These are phyloP conservation scores for Neostapfia colusana DNA, from an alignment of 176 grass and related monocot species.

Conservation along the genomic window DNA sequence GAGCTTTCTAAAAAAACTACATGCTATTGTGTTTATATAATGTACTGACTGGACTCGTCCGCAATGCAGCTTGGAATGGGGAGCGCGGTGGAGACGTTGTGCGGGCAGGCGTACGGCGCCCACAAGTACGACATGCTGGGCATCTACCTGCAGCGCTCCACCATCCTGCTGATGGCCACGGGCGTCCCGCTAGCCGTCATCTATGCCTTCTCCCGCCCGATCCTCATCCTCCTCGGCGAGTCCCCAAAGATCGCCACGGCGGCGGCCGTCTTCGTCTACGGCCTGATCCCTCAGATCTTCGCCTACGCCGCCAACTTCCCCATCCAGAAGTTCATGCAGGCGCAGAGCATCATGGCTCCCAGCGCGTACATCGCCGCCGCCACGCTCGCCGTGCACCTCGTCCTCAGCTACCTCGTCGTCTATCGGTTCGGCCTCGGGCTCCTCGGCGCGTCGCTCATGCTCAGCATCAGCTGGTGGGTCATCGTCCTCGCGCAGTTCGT, in stretches of 20 bases:
- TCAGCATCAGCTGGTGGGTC: conserved; percentile 70
- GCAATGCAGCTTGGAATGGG: conserved; percentile 76
- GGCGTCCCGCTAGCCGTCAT: neutral
- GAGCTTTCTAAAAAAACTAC: too few species aligned
- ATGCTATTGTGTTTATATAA: too few species aligned
- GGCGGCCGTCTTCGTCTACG: conserved; percentile 70
- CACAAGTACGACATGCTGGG: conserved; percentile 85
- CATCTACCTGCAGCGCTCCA: conserved; percentile 76
- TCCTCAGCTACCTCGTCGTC: conserved; percentile 47
- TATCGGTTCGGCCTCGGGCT: conserved; percentile 49
- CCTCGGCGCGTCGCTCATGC: conserved; percentile 58
- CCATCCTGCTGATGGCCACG: conserved; percentile 49
- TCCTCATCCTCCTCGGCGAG: conserved; percentile 68
- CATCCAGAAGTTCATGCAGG: conserved; percentile 86
- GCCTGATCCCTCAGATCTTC: conserved; percentile 93
- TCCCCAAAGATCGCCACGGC: conserved; percentile 66
- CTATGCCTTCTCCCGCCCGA: conserved; percentile 29
- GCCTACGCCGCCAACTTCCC: conserved; percentile 87
- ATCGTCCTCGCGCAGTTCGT: conserved; percentile 57
- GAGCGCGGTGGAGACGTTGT: conserved; percentile 82
- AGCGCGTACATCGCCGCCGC: conserved; percentile 69
- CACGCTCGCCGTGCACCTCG: conserved; percentile 43
- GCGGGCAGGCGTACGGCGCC: conserved; percentile 82
- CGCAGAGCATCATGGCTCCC: conserved; percentile 83
- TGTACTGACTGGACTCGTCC: too few species aligned